Conservation (phyloP, 768 basidiomycete genomes). For the Phaeotremella fagi region DNA sequence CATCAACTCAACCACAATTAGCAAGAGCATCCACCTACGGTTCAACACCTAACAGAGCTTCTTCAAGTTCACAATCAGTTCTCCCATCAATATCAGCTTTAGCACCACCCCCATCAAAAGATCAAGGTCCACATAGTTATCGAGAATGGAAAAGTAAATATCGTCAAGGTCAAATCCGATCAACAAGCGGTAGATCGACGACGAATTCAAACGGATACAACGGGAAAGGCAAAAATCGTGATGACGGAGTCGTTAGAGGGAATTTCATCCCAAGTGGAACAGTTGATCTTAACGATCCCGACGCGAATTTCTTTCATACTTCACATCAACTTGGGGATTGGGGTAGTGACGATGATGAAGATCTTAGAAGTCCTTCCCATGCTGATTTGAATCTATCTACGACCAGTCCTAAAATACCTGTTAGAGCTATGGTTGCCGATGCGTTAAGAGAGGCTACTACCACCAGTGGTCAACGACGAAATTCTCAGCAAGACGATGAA, state of each 20-base stretch:
- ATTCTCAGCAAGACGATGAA: no score
- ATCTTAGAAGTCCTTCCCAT: conserved; percentile 4
- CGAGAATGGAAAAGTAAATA: neutral
- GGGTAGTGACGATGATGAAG: conserved; percentile 17
- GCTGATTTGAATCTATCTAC: neutral
- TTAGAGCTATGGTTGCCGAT: neutral
- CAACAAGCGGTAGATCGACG: neutral
- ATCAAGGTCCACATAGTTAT: neutral
- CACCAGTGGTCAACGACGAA: no score
- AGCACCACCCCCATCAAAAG: neutral
- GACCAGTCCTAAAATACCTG: neutral
- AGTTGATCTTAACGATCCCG: conserved; percentile 20
- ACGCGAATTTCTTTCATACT: conserved; percentile 26
- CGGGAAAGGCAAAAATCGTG: neutral
- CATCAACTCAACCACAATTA: conserved; percentile 15
- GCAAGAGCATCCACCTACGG: conserved; percentile 10
- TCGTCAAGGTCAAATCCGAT: neutral
- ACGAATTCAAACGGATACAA: neutral
- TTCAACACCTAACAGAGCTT: conserved; percentile 1
- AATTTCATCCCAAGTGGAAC: neutral
- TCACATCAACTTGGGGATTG: conserved; percentile 10
- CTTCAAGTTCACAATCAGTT: neutral
- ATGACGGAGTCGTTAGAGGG: neutral
- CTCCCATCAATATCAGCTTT: neutral
- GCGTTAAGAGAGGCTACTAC: neutral